Evolutionary conservation across 257 asterid genomes (phyloP).

Genomic region (Verbascum thapsus): DNA sequence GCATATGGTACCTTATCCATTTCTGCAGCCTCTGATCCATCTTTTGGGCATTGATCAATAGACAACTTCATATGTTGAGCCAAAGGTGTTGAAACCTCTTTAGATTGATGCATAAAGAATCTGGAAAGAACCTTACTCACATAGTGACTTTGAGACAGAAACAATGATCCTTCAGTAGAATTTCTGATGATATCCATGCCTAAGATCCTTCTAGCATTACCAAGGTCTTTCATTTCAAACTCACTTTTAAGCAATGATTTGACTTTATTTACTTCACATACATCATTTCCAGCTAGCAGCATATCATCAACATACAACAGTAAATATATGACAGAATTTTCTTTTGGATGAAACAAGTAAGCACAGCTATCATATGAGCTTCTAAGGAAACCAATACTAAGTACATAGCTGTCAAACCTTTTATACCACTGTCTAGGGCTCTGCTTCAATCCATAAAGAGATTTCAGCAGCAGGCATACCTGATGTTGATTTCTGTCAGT

Average conservation of each 20-base stretch:
- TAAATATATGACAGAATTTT: not conserved
- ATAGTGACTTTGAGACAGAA: not conserved
- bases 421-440: too few relatives aligned
- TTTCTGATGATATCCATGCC: not conserved
- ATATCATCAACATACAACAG: too few relatives aligned
- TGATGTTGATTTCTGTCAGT: too few relatives aligned
- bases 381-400: not conserved
- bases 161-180: not conserved
- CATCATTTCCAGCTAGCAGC: too few relatives aligned
- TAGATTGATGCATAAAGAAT: too few relatives aligned
- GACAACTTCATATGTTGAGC: not conserved
- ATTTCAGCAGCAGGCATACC: too few relatives aligned
- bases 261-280: too few relatives aligned
- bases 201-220: not conserved
- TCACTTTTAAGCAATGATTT: too few relatives aligned
- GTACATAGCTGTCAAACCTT: too few relatives aligned
- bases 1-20: not conserved
- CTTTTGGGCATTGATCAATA: not conserved
- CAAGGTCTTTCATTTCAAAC: slow-evolving; percentile 15
- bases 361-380: not conserved
- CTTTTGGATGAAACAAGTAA: not conserved
- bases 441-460: too few relatives aligned
- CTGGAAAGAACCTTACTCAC: not conserved
- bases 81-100: too few relatives aligned
- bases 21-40: not conserved